Evolutionary conservation across 2,329 filamentous ascomycete species (phyloP).

Genomic region (Penicillium sp.): DNA sequence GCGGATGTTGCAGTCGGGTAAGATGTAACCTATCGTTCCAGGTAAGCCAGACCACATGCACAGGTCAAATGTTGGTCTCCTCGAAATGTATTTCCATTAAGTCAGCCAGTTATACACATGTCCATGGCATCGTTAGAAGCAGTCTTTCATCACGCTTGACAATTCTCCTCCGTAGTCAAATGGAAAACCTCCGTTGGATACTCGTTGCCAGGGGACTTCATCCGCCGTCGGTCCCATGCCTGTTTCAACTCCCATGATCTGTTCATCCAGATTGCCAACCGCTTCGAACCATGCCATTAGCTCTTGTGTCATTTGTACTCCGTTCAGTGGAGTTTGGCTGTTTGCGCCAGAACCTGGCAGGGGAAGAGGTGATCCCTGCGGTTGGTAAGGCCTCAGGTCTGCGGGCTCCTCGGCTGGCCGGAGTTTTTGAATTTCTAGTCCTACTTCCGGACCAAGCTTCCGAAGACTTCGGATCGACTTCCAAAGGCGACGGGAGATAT

Average conservation of each 20-base stretch:
- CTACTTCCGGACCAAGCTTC: constrained; percentile 59
- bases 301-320: constrained; percentile 58
- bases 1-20: constrained; percentile 11
- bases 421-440: constrained; percentile 42
- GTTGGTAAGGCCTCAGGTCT: neutral
- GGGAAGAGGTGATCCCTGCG: constrained; percentile 49
- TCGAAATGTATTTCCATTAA: neutral
- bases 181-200: constrained; percentile 34
- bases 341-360: constrained; percentile 57
- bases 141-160: constrained; percentile 56
- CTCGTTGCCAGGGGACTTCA: constrained; percentile 23
- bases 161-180: constrained; percentile 58
- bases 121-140: constrained; percentile 16
- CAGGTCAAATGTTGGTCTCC: neutral
- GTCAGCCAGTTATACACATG: neutral
- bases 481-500: constrained; percentile 62
- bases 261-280: constrained; percentile 53
- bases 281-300: constrained; percentile 62
- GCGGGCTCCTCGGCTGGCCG: constrained; percentile 5
- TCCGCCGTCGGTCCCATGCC: constrained; percentile 14
- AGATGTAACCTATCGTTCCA: neutral
- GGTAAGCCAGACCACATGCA: neutral
- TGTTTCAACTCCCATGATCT: constrained; percentile 36
- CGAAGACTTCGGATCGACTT: constrained; percentile 61
- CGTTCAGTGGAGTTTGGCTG: constrained; percentile 42